These are phyloP conservation scores for Sanguinoderma infundibulare DNA, from an alignment of 1,284 basidiomycete genomes.

Conservation along the genomic window DNA sequence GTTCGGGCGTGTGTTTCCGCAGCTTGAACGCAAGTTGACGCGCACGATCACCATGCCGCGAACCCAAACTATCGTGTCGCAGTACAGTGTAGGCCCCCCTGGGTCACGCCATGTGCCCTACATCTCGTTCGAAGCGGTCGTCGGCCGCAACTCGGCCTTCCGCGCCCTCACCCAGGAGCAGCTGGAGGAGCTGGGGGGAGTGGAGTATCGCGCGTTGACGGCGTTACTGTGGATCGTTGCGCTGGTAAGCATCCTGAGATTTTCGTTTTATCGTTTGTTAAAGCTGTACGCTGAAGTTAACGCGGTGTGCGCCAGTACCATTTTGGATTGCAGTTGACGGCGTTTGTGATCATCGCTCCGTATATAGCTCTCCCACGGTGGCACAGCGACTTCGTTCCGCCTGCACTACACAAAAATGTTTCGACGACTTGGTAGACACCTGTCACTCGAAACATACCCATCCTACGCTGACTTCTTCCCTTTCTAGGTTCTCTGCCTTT, in stretches of 20 bases:
- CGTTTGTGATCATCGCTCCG: slow-evolving; percentile 69
- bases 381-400: slow-evolving; percentile 59
- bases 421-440: slow-evolving; percentile 58
- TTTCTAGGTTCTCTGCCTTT: slow-evolving; percentile 81
- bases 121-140: slow-evolving; percentile 84
- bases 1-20: slow-evolving; percentile 32
- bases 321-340: slow-evolving; percentile 30
- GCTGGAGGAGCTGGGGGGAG: slow-evolving; percentile 90
- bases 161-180: slow-evolving; percentile 81
- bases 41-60: slow-evolving; percentile 36
- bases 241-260: slow-evolving; percentile 33
- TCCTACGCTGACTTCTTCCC: not conserved
- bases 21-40: slow-evolving; percentile 33
- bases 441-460: not conserved
- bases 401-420: slow-evolving; percentile 56
- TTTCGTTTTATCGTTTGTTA: not conserved
- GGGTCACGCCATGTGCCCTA: slow-evolving; percentile 74
- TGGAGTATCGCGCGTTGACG: slow-evolving; percentile 89
- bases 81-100: slow-evolving; percentile 33
- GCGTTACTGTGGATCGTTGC: slow-evolving; percentile 80
- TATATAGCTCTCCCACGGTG: slow-evolving; percentile 67
- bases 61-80: slow-evolving; percentile 37
- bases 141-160: slow-evolving; percentile 91
- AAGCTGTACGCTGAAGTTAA: slow-evolving; percentile 1
- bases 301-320: slow-evolving; percentile 59